phyloP scores from a whole-genome alignment of 306 rosid species.

The Ormosia emarginata region DNA sequence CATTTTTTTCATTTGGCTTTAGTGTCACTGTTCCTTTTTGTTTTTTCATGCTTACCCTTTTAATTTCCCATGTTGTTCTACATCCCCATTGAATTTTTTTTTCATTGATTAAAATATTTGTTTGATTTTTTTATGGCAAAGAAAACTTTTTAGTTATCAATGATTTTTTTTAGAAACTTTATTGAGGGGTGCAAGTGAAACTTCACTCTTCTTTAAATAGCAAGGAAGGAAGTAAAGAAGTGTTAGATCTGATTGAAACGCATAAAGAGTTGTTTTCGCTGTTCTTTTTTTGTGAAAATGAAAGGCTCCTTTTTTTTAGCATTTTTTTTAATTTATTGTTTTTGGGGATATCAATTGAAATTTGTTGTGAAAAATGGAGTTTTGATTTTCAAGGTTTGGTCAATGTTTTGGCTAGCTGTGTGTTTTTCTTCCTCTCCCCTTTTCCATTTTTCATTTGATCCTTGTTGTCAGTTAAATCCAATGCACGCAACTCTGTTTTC shows the following conservation, averaged over 20 bases:
- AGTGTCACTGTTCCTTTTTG: neutral
- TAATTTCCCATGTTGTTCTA: neutral
- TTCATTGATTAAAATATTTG: too few relatives aligned
- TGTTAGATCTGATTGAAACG: slow-evolving; percentile 22
- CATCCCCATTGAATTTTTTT: too few relatives aligned
- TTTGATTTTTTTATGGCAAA: too few relatives aligned
- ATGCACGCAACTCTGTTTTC: slow-evolving; percentile 14
- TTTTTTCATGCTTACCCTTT: neutral
- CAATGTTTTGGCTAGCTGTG: slow-evolving; percentile 7
- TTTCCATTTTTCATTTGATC: neutral
- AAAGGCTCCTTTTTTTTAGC: neutral
- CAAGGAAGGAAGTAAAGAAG: neutral
- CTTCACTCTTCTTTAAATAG: neutral
- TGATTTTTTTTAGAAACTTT: too few relatives aligned
- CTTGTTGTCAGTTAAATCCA: neutral
- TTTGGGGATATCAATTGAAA: neutral
- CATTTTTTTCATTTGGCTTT: too few relatives aligned
- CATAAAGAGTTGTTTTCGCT: neutral
- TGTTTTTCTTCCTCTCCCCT: too few relatives aligned
- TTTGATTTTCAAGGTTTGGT: neutral
- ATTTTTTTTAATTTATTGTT: neutral
- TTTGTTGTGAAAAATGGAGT: neutral
- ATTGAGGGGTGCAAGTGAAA: neutral
- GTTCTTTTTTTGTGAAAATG: neutral
- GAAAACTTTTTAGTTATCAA: too few relatives aligned